phyloP scores from a whole-genome alignment of 257 asterid species.

The Craterostigma plantagineum region DNA sequence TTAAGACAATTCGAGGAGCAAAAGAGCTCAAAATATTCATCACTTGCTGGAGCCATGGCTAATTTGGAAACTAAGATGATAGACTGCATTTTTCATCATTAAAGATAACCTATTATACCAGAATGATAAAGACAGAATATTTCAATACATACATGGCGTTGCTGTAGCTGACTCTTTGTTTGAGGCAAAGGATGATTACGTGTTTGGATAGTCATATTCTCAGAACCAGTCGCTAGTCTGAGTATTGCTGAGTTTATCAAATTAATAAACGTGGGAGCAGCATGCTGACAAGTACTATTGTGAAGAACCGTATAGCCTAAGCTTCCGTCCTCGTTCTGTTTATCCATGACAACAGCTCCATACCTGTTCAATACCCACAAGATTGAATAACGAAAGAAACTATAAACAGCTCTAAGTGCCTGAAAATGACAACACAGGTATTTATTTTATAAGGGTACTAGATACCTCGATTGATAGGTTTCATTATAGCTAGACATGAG shows the following conservation, averaged over 20 bases:
- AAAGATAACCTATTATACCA: constrained; percentile 2
- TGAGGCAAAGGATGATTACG: constrained; percentile 87
- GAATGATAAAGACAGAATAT: background rate
- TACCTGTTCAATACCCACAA: constrained; percentile 38
- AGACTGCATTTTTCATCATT: no score
- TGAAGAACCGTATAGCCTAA: constrained; percentile 78
- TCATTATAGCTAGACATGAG: constrained; percentile 90
- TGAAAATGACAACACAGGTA: background rate
- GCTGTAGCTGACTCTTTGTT: constrained; percentile 84
- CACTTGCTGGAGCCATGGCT: no score
- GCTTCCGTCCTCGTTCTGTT: constrained; percentile 60
- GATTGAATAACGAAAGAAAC: constrained; percentile 4
- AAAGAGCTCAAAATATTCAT: no score
- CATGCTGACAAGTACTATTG: constrained; percentile 90
- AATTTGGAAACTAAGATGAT: no score
- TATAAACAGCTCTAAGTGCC: background rate
- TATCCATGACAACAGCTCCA: constrained; percentile 88
- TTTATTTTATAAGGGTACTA: background rate
- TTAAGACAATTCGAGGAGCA: no score
- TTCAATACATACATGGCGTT: constrained; percentile 58
- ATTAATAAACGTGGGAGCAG: constrained; percentile 84
- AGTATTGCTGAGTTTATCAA: constrained; percentile 81
- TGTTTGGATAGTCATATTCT: constrained; percentile 73
- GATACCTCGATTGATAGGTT: constrained; percentile 90
- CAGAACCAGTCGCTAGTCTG: constrained; percentile 65